These are phyloP conservation scores for Chytriomyces sp. DNA, from an alignment of 192 early-diverging fungal species.

Conservation along the genomic window DNA sequence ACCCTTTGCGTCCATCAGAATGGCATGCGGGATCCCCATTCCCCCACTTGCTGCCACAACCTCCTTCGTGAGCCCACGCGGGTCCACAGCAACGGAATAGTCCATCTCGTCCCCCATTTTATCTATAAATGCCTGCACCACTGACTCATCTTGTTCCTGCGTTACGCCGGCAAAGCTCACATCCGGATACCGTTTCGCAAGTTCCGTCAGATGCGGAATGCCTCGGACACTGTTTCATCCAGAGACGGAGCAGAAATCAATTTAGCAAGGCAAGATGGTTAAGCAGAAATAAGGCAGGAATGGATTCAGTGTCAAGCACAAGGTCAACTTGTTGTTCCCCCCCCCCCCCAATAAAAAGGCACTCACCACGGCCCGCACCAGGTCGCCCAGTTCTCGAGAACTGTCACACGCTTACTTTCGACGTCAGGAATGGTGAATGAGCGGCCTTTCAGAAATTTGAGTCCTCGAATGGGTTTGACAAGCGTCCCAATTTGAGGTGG, in stretches of 20 bases:
- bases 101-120: slow-evolving; percentile 51
- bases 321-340: no score
- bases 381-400: slow-evolving; percentile 21
- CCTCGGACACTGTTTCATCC: slow-evolving; percentile 28
- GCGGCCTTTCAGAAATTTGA: slow-evolving; percentile 21
- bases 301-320: no score
- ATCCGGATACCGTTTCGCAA: slow-evolving; percentile 57
- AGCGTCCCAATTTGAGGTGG: slow-evolving; percentile 5
- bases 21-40: slow-evolving; percentile 59
- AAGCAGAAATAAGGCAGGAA: no score
- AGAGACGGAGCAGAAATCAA: slow-evolving; percentile 22
- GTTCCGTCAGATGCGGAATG: slow-evolving; percentile 54
- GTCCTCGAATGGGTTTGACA: background rate
- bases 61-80: slow-evolving; percentile 14
- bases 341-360: no score
- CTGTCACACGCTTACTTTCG: slow-evolving; percentile 10
- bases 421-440: background rate
- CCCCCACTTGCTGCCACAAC: slow-evolving; percentile 53
- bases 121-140: slow-evolving; percentile 52
- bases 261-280: background rate
- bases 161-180: slow-evolving; percentile 59
- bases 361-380: slow-evolving; percentile 12
- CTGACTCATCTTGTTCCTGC: slow-evolving; percentile 56
- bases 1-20: slow-evolving; percentile 51
- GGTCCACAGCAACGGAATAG: slow-evolving; percentile 62